Evolutionary conservation across 129 eudicot species (phyloP).

Genomic region (Scalesia atractyloides): DNA sequence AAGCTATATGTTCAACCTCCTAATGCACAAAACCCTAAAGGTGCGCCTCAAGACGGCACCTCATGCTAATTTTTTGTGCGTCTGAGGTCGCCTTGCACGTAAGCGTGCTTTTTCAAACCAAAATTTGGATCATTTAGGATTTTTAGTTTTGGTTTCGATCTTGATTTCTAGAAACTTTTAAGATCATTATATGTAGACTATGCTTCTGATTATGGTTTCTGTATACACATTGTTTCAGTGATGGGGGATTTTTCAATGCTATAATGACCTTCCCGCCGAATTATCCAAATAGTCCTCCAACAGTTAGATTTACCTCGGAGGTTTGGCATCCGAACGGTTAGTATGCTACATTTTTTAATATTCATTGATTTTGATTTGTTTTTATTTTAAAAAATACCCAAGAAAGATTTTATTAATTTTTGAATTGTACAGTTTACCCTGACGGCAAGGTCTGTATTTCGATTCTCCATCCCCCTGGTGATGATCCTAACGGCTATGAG

Average conservation of each 20-base stretch:
- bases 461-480: conserved; percentile 99
- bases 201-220: conserved; percentile 21
- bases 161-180: neutral
- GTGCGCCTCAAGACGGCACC: too few species aligned
- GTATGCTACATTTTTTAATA: conserved; percentile 12
- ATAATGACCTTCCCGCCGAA: conserved; percentile 88
- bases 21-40: too few species aligned
- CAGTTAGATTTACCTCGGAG: conserved; percentile 89
- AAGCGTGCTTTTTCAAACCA: neutral
- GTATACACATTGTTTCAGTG: conserved; percentile 55
- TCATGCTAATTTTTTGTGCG: too few species aligned
- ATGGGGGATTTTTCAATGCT: conserved; percentile 97
- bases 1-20: too few species aligned
- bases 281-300: conserved; percentile 94
- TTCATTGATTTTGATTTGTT: neutral
- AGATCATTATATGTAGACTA: neutral
- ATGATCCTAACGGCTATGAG: conserved; percentile 98
- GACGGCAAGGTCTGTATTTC: conserved; percentile 98
- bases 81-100: too few species aligned
- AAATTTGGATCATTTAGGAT: neutral
- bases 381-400: neutral
- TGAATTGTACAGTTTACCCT: conserved; percentile 57
- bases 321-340: conserved; percentile 98
- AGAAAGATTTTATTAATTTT: neutral
- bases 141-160: neutral